Evolutionary conservation across 345 rosid genomes (phyloP), one percentile per base, ranked within the genome.

Genomic region (Salix purpurea): DNA sequence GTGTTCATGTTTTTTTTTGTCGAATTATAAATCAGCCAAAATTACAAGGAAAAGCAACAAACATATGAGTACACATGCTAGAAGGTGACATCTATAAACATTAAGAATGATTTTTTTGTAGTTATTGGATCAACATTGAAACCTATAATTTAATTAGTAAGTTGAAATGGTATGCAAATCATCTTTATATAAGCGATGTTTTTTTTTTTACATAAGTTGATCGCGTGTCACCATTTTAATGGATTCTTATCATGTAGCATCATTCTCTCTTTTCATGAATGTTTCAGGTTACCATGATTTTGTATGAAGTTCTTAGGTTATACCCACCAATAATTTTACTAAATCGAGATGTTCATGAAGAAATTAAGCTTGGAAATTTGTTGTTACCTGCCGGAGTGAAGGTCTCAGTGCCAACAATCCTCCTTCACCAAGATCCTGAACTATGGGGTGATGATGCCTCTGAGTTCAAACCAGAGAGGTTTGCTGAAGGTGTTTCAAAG

Each of bases 401-500:
- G 23, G 16, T 78, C 2, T 2, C 8, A 0, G 1, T 78, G 18
- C 73, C 81, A 4, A 1, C 60, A 5, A 18, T 78, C 39, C 42
- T 78, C 7, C 19, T 78, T 4, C 81, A 78, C 39, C 34, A 26
- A 6, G 81, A 78, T 32, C 69, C 61, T 6, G 72, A 78, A 18
- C 5, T 37, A 0, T 78, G 81, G 81, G 81, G 81, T 5, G 72
- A 73, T 4, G 85, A 88, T 77, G 81, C 81, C 9, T 80, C 81
- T 39, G 77, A 86, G 66, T 83, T 86, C 65, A 81, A 75, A 64
- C 89, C 89, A 70, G 86, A 30, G 32, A 30, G 32, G 32, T 30
- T 30, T 2, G 48, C 83, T 28, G 78, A 82, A 78, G 89, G 89
- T 34, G 76, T 82, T 48, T 54, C 83, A 4, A 85, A 78, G 75